phyloP scores from a whole-genome alignment of 495 filamentous ascomycete species.

The Trichoderma gamsii region DNA sequence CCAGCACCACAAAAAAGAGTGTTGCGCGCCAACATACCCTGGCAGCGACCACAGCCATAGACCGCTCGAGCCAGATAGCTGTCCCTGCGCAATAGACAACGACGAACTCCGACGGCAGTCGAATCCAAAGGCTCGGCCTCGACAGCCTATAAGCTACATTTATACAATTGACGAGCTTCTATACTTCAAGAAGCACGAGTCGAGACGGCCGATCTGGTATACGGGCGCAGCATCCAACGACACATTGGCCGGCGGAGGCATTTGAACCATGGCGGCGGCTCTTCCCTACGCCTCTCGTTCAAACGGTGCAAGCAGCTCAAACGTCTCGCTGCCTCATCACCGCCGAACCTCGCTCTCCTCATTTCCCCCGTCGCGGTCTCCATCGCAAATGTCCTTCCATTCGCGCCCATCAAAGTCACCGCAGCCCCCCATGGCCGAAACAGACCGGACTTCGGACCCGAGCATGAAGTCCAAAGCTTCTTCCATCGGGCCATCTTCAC shows the following conservation, averaged over 20 bases:
- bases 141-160: not conserved
- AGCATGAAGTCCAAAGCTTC: conserved; percentile 53
- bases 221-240: not conserved
- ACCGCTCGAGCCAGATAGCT: conserved; percentile 12
- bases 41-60: not conserved
- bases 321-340: conserved; percentile 20
- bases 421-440: conserved; percentile 42
- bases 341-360: conserved; percentile 54
- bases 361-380: conserved; percentile 50
- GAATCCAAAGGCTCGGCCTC: not conserved
- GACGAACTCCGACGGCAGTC: not conserved
- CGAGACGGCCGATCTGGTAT: not conserved
- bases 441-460: conserved; percentile 46
- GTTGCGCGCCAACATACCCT: not conserved
- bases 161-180: not conserved
- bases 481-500: conserved; percentile 43
- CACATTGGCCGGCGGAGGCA: not conserved
- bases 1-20: conserved; percentile 3
- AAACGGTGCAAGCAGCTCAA: conserved; percentile 15
- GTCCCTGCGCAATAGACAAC: not conserved
- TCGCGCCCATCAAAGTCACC: conserved; percentile 48
- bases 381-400: conserved; percentile 46
- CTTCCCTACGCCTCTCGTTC: conserved; percentile 18
- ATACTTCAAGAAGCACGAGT: not conserved
- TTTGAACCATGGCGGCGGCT: conserved; percentile 17